Evolutionary conservation across 2,329 filamentous ascomycete species (phyloP), one percentile per base, ranked within the genome.

Genomic region (Botrytis sinoallii): DNA sequence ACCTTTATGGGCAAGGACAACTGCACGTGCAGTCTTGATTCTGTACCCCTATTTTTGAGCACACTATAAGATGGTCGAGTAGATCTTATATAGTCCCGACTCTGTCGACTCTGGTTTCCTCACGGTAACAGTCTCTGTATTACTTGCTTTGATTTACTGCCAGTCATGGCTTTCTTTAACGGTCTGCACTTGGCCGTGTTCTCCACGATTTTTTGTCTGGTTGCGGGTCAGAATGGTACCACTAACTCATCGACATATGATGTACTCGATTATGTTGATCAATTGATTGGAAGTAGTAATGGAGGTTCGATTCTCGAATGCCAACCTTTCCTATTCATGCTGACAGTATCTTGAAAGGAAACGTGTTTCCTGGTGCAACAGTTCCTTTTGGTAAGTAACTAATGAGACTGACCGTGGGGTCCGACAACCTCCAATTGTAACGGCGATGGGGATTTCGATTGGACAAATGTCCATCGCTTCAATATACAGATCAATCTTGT

Each of bases 361-460:
- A 89, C 79, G 87, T 89, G 44, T 89, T 89, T 71, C 84, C 87
- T 0, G 88, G 87, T 9, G 87, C 87, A 16, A 87, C 85, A 2
- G 78, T 86, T 42, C 87, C 87, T 3, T 89, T 86, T 77, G 84
- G 84, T 83, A 74, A 71, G 73, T n/a, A 22, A 25, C 40, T 42
- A n/a, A 42, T 48, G 35, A 29, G 18, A 32, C 40, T 25, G n/a
- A 5, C 40, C 12, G 22, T 57, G n/a, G 2, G 29, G 18, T 68
- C 20, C 42, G 14, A 25, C 25, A 57, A 29, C 1, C 18, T 68
- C 8, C 8, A 0, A 68, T 18, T 16, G 2, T 1, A 40, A 25
- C 3, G 5, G 18, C 29, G 35, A 22, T 35, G 12, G 14, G 35
- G 1, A 25, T 29, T 10, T 57, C 18, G 8, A 25, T 16, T 4